These are phyloP conservation scores for Thielaviopsis ethacetica DNA, from an alignment of 2,329 filamentous ascomycete genomes.

Conservation along the genomic window DNA sequence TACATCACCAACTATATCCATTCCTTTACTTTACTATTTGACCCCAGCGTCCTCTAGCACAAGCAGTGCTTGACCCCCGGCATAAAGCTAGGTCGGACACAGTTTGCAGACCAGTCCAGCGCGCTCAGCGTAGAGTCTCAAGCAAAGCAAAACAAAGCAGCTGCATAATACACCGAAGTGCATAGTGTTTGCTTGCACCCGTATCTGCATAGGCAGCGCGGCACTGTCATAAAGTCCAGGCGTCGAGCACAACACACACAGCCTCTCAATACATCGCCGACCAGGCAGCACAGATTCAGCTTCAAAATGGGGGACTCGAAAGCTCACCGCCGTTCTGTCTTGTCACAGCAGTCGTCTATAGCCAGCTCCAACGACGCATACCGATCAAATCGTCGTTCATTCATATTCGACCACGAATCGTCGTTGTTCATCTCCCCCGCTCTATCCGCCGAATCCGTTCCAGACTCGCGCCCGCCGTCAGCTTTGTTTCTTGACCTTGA, in stretches of 20 bases:
- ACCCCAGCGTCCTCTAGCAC: background rate
- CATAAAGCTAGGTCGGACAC: too few species aligned
- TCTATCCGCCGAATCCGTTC: slow-evolving; percentile 2
- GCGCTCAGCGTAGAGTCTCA: background rate
- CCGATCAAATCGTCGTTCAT: slow-evolving; percentile 3
- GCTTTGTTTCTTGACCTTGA: slow-evolving; percentile 9
- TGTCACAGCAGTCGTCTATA: slow-evolving; percentile 10
- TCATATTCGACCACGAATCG: slow-evolving; percentile 11
- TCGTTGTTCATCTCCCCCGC: slow-evolving; percentile 11
- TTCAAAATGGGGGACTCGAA: background rate
- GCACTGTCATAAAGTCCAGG: background rate
- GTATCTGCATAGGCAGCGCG: background rate
- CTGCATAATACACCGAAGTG: background rate
- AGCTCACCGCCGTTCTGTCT: slow-evolving; percentile 5
- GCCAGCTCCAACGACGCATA: slow-evolving; percentile 3
- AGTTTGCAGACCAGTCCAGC: background rate
- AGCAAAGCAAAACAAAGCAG: too few species aligned
- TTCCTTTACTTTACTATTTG: background rate
- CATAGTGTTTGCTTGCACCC: background rate
- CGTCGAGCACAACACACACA: background rate
- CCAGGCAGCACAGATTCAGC: background rate
- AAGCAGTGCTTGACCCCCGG: background rate
- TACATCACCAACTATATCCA: background rate
- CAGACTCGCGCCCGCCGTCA: slow-evolving; percentile 4
- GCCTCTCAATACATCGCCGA: background rate